Percentiles rank a stretch among this genome's conserved stretches.
Evolutionary conservation across 2,329 filamentous ascomycete genomes (phyloP).

Genomic region (Paradendryphiella salina): DNA sequence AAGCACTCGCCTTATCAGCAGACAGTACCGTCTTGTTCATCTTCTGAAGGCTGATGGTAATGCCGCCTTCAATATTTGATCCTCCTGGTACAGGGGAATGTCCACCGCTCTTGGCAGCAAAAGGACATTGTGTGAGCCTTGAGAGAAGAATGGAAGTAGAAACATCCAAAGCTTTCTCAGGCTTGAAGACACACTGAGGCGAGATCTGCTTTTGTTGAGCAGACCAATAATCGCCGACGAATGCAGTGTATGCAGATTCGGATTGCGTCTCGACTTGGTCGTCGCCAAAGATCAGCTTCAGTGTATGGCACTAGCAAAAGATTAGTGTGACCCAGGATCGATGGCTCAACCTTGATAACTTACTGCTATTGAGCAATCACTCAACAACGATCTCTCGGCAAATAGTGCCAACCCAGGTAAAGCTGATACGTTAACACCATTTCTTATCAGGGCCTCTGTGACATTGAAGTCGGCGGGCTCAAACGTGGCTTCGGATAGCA

Average conservation of each 20-base stretch:
- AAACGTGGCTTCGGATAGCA: slow-evolving; percentile 6
- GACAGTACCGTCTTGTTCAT: slow-evolving; percentile 36
- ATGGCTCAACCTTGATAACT: background rate
- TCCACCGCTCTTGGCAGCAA: slow-evolving; percentile 52
- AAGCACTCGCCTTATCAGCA: slow-evolving; percentile 29
- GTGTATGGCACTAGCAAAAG: slow-evolving; percentile 23
- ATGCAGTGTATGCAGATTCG: slow-evolving; percentile 23
- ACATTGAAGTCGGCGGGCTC: slow-evolving; percentile 24
- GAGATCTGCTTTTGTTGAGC: slow-evolving; percentile 18
- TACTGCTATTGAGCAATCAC: slow-evolving; percentile 26
- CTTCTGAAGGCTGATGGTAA: slow-evolving; percentile 49
- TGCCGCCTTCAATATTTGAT: slow-evolving; percentile 49
- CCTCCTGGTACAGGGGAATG: slow-evolving; percentile 48
- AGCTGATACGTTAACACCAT: slow-evolving; percentile 22
- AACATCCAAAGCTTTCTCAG: slow-evolving; percentile 14
- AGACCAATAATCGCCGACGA: slow-evolving; percentile 22
- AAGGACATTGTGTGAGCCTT: slow-evolving; percentile 37
- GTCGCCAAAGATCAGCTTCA: slow-evolving; percentile 24
- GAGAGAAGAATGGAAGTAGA: slow-evolving; percentile 20
- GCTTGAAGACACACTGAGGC: slow-evolving; percentile 25
- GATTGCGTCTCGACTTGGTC: slow-evolving; percentile 16
- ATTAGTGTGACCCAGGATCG: background rate
- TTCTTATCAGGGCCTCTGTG: slow-evolving; percentile 24
- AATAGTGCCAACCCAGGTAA: slow-evolving; percentile 14
- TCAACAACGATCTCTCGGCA: background rate